Conservation (phyloP, 768 basidiomycete genomes). For the Lepiota venenata region DNA sequence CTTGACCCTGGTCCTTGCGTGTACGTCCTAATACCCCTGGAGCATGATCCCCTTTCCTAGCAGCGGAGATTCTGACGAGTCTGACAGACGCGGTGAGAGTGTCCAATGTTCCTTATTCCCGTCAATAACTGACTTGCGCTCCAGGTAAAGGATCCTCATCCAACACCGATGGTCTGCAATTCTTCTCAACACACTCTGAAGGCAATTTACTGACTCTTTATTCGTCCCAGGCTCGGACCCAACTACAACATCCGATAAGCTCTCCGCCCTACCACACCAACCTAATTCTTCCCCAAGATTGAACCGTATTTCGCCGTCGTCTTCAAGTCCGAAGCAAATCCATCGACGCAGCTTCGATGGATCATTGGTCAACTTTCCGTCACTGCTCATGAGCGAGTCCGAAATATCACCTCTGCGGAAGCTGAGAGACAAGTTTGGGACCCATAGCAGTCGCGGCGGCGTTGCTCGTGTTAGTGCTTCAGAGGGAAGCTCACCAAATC, state of each 20-base stretch:
- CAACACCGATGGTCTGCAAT: no score
- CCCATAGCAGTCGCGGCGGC: background rate
- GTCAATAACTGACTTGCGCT: no score
- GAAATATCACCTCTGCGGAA: constrained; percentile 5
- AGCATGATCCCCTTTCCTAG: background rate
- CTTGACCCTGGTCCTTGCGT: background rate
- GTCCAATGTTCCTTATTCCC: no score
- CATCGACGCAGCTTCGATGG: constrained; percentile 4
- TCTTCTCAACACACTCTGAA: no score
- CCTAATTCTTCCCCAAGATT: background rate
- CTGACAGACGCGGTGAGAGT: no score
- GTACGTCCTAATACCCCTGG: no score
- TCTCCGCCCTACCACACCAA: background rate
- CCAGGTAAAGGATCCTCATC: no score
- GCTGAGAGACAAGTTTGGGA: constrained; percentile 6
- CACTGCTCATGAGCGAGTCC: constrained; percentile 2
- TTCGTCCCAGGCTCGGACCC: background rate
- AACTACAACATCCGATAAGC: background rate
- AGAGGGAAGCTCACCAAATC: constrained; percentile 2
- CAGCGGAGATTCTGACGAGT: background rate
- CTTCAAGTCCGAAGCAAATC: background rate
- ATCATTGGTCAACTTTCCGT: constrained; percentile 4
- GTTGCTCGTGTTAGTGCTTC: constrained; percentile 3
- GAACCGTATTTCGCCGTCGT: background rate
- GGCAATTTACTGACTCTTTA: background rate